phyloP scores from a whole-genome alignment of 495 filamentous ascomycete genomes.

The Hypomontagnella submonticulosa region DNA sequence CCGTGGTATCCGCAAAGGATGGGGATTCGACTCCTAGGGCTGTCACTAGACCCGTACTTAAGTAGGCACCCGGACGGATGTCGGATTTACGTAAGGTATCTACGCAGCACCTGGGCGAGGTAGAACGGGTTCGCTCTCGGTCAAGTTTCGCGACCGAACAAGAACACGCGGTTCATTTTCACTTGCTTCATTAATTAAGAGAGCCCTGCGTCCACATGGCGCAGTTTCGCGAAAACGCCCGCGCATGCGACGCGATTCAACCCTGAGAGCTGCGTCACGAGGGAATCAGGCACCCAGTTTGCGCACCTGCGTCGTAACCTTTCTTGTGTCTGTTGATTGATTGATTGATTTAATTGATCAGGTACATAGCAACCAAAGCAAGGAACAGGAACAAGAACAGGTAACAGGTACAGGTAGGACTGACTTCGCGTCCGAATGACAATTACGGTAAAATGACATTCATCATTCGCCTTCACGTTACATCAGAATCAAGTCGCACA shows the following conservation, averaged over 20 bases:
- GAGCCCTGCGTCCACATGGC: slow-evolving; percentile 32
- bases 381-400: background rate
- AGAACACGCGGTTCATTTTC: slow-evolving; percentile 31
- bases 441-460: slow-evolving; percentile 21
- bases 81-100: background rate
- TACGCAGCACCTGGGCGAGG: background rate
- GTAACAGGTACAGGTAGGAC: background rate
- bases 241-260: slow-evolving; percentile 35
- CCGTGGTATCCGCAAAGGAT: slow-evolving; percentile 12
- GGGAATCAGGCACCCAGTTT: slow-evolving; percentile 37
- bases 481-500: slow-evolving; percentile 8
- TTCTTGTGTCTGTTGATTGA: slow-evolving; percentile 13
- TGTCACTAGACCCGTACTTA: background rate
- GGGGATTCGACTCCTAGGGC: background rate
- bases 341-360: too few relatives aligned
- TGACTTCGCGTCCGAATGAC: slow-evolving; percentile 25
- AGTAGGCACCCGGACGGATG: background rate
- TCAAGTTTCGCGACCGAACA: slow-evolving; percentile 29
- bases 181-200: slow-evolving; percentile 13
- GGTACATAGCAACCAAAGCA: slow-evolving; percentile 1
- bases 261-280: slow-evolving; percentile 34
- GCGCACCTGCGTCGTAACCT: slow-evolving; percentile 40
- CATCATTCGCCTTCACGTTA: slow-evolving; percentile 12
- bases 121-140: slow-evolving; percentile 16
- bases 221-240: slow-evolving; percentile 31